phyloP scores from a whole-genome alignment of 1,139 yeast species.

The Geotrichum citri-aurantii region DNA sequence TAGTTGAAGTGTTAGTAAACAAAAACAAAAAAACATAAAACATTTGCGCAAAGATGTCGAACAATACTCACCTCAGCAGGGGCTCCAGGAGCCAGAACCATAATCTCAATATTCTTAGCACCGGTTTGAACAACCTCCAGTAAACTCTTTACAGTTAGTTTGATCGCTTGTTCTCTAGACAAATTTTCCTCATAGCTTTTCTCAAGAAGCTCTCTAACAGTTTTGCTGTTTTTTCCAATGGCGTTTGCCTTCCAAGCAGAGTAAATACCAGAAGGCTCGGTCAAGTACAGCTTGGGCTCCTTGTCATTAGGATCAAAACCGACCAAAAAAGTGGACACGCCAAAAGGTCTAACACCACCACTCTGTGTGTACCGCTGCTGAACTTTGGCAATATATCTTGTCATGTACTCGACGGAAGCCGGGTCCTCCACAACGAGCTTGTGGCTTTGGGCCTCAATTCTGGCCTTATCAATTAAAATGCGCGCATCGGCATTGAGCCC shows the following conservation, averaged over 20 bases:
- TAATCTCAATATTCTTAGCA: constrained; percentile 89
- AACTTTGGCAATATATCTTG: constrained; percentile 92
- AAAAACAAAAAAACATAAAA: neutral
- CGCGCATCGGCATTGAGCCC: constrained; percentile 98
- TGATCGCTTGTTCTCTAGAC: constrained; percentile 68
- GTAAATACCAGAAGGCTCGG: constrained; percentile 96
- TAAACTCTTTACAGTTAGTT: constrained; percentile 77
- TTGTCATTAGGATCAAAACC: constrained; percentile 88
- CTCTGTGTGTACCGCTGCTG: constrained; percentile 97
- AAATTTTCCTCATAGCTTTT: constrained; percentile 75
- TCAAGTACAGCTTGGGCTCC: constrained; percentile 79
- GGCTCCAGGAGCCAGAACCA: constrained; percentile 71
- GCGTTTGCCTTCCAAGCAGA: constrained; percentile 99
- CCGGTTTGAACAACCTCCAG: constrained; percentile 98
- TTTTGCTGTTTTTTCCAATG: constrained; percentile 91
- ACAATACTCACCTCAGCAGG: constrained; percentile 31
- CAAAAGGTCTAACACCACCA: constrained; percentile 95
- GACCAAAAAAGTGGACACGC: constrained; percentile 89
- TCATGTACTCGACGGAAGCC: constrained; percentile 84
- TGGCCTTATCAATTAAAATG: constrained; percentile 86
- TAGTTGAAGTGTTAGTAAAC: constrained; percentile 1
- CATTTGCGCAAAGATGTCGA: constrained; percentile 12
- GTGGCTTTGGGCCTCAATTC: constrained; percentile 97
- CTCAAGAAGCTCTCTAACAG: constrained; percentile 92
- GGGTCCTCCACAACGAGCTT: constrained; percentile 90